Base-by-base conservation (phyloP, 768 basidiomycete genomes). In the Lactifluus hygrophoroides region DNA sequence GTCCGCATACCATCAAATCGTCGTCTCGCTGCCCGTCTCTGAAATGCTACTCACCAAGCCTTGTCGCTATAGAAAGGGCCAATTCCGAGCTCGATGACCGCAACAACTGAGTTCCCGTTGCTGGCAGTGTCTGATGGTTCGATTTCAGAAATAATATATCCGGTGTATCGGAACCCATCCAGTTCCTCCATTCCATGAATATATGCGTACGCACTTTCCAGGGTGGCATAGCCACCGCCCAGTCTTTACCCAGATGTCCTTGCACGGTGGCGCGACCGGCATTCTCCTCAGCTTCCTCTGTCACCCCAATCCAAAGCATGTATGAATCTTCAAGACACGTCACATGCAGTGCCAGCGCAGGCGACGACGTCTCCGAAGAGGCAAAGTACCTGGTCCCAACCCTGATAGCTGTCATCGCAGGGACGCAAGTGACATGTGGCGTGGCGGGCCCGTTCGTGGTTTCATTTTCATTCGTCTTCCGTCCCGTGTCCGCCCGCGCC, bases 161-260 rank as follows among this genome's bases (percentile, higher is more conserved):
- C 21, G 43, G 30, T 17, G 48, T 34, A 54, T 58, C 44, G 28
- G 34, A 42, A 32, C 44, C 44, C 25, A 51, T 28, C 45, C n/a
- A 46, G 23, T 10, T 30, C 40, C 23, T 40, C 23, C 35, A 56
- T 52, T 52, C 51, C 7, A 50, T 28, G 45, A 37, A 34, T 4
- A 43, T 23, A 43, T 43, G n/a, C 21, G 25, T 21, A 67, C 68
- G 57, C 63, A 76, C 75, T 53, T 69, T 66, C 52, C 63, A 58
- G 17, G 80, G 70, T 23, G 89, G 88, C 86, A 90, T 89, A 30
- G 85, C 89, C 66, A 84, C 88, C 23, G 85, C 87, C 90, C 90
- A 92, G 65, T 93, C 90, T 57, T 73, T 77, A 66, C 80, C 80
- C 54, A 92, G 72, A 44, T 69, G 74, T 25, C 90, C 90, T 37